Percentiles rank a stretch among this genome's conserved stretches.
These are phyloP conservation scores for Penicillium angulare DNA, from an alignment of 495 filamentous ascomycete species.

Conservation along the genomic window DNA sequence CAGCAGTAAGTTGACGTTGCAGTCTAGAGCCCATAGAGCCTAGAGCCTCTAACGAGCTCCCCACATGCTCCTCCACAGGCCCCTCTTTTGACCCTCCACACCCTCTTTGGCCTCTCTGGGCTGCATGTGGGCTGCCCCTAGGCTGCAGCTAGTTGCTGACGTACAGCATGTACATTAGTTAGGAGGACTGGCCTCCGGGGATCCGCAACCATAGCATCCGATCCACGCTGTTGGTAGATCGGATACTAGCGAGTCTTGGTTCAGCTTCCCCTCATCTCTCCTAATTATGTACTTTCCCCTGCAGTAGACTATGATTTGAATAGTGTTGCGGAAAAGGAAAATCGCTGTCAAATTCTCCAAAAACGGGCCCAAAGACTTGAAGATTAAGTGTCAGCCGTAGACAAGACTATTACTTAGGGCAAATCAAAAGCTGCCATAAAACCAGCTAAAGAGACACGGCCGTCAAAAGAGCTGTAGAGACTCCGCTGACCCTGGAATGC, in stretches of 20 bases:
- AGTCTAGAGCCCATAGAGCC: not conserved
- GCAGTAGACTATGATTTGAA: not conserved
- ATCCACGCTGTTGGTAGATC: not conserved
- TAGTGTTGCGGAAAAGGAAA: not conserved
- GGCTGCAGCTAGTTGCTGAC: not conserved
- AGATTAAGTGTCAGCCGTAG: no score
- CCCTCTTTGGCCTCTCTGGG: no score
- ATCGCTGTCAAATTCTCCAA: not conserved
- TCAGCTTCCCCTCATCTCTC: not conserved
- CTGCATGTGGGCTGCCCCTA: not conserved
- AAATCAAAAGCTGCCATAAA: no score
- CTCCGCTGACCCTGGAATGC: not conserved
- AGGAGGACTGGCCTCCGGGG: constrained; percentile 1
- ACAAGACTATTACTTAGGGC: no score
- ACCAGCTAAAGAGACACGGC: no score
- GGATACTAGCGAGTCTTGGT: not conserved
- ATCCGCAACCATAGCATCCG: not conserved
- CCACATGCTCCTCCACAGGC: constrained; percentile 1
- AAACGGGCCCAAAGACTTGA: not conserved
- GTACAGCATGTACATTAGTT: not conserved
- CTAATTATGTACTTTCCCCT: not conserved
- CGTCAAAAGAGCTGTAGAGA: no score
- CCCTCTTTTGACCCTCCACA: not conserved
- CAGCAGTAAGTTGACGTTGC: not conserved
- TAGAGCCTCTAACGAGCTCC: not conserved